Evolutionary conservation across 2,329 filamentous ascomycete species (phyloP).

Genomic region (Penicillium sp.): DNA sequence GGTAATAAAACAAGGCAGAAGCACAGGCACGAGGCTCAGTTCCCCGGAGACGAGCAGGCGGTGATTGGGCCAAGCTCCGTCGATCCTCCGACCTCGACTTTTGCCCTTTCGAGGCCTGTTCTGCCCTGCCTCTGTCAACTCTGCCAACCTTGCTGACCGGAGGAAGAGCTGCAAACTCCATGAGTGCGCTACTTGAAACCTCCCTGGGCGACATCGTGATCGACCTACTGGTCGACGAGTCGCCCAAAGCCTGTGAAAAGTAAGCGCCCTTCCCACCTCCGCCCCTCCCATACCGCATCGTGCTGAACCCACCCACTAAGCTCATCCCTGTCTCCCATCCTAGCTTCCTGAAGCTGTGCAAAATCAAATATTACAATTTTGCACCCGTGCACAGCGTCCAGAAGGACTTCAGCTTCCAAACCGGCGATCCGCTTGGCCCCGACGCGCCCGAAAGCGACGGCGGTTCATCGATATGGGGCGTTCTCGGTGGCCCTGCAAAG

Average conservation of each 20-base stretch:
- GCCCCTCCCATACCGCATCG: slow-evolving; percentile 15
- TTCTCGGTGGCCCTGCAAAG: slow-evolving; percentile 68
- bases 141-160: background rate
- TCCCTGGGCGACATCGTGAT: slow-evolving; percentile 93
- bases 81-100: slow-evolving; percentile 8
- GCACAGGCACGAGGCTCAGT: slow-evolving; percentile 3
- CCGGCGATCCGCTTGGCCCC: slow-evolving; percentile 89
- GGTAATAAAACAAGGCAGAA: slow-evolving; percentile 1
- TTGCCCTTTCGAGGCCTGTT: background rate
- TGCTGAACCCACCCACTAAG: slow-evolving; percentile 61
- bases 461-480: slow-evolving; percentile 89
- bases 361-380: slow-evolving; percentile 99
- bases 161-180: slow-evolving; percentile 39
- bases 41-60: slow-evolving; percentile 2
- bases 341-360: slow-evolving; percentile 98
- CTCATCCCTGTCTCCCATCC: slow-evolving; percentile 37
- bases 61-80: slow-evolving; percentile 25
- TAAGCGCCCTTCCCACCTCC: slow-evolving; percentile 52
- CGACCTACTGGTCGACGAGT: slow-evolving; percentile 84
- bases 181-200: slow-evolving; percentile 94
- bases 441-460: slow-evolving; percentile 84
- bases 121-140: background rate
- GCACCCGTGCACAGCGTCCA: slow-evolving; percentile 89
- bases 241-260: slow-evolving; percentile 94
- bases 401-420: slow-evolving; percentile 95